Conservation (phyloP, 441 rosid genomes). For the Pelargonium hybrid region DNA sequence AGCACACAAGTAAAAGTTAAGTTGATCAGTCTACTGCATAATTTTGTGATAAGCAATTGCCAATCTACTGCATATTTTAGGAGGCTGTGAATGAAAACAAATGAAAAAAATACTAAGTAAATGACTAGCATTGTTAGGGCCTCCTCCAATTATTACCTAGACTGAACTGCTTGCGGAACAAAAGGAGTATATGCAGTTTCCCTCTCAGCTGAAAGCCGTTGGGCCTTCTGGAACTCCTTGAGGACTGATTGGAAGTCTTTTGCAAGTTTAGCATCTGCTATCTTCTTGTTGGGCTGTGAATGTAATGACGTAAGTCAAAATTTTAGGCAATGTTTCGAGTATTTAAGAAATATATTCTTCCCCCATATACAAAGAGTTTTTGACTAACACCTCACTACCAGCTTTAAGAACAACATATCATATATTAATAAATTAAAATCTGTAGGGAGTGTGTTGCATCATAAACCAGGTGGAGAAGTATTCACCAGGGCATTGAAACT, state of each 20-base stretch:
- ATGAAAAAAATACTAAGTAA: neutral
- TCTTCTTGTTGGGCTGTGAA: slow-evolving; percentile 40
- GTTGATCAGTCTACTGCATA: neutral
- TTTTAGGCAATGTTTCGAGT: neutral
- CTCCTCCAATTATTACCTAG: slow-evolving; percentile 21
- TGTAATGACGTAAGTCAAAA: neutral
- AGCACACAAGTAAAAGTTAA: neutral
- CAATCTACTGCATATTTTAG: no score
- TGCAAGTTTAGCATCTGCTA: slow-evolving; percentile 66
- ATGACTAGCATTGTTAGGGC: neutral
- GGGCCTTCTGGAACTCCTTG: slow-evolving; percentile 59
- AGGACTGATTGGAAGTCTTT: slow-evolving; percentile 50
- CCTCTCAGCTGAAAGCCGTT: slow-evolving; percentile 57
- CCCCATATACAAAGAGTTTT: neutral
- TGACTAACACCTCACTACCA: neutral
- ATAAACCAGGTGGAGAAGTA: neutral
- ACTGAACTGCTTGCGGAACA: slow-evolving; percentile 24
- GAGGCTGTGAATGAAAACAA: neutral
- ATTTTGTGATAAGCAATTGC: no score
- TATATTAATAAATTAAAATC: neutral
- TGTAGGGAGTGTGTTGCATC: neutral
- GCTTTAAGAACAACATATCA: neutral
- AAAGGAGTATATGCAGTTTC: slow-evolving; percentile 53
- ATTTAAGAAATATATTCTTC: neutral
- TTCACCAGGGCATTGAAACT: neutral